Percentiles rank a stretch among this genome's conserved stretches.
Evolutionary conservation across 768 basidiomycete genomes (phyloP).

Genomic region (Sporobolomyces pararoseus): DNA sequence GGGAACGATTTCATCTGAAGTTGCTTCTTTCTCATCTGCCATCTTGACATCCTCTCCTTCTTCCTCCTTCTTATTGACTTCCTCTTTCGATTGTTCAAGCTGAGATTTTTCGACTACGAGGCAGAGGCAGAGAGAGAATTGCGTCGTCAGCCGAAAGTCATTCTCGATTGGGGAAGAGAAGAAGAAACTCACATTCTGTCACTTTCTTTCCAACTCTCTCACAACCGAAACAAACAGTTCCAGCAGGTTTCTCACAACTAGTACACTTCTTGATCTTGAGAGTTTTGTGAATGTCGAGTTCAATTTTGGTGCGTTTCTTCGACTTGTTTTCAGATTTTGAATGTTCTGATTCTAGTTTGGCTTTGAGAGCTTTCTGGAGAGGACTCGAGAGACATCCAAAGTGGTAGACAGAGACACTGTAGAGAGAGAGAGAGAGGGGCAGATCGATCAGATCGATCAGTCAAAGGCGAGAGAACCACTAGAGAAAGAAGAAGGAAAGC

Average conservation of each 20-base stretch:
- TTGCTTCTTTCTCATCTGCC: background rate
- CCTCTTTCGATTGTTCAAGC: background rate
- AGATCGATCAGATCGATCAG: background rate
- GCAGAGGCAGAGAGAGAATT: too few species aligned
- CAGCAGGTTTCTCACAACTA: constrained; percentile 35
- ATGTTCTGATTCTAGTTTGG: constrained; percentile 27
- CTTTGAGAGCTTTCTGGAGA: constrained; percentile 14
- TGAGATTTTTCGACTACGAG: constrained; percentile 19
- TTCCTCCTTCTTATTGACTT: background rate
- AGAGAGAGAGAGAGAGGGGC: background rate
- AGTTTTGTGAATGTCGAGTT: constrained; percentile 28
- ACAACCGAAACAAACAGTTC: constrained; percentile 39
- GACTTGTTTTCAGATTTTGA: background rate
- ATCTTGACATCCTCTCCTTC: background rate
- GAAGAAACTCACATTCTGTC: constrained; percentile 29
- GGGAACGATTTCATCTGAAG: background rate
- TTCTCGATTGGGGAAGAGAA: too few species aligned
- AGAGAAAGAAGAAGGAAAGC: background rate
- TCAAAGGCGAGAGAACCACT: background rate
- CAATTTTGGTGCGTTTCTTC: constrained; percentile 17
- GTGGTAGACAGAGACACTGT: constrained; percentile 31
- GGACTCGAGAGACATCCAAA: constrained; percentile 28
- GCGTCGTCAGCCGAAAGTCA: too few species aligned
- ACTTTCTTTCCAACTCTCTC: constrained; percentile 12
- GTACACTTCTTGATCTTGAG: constrained; percentile 37